phyloP scores from a whole-genome alignment of 208 protist species.

The Wallacemonas rigidus region DNA sequence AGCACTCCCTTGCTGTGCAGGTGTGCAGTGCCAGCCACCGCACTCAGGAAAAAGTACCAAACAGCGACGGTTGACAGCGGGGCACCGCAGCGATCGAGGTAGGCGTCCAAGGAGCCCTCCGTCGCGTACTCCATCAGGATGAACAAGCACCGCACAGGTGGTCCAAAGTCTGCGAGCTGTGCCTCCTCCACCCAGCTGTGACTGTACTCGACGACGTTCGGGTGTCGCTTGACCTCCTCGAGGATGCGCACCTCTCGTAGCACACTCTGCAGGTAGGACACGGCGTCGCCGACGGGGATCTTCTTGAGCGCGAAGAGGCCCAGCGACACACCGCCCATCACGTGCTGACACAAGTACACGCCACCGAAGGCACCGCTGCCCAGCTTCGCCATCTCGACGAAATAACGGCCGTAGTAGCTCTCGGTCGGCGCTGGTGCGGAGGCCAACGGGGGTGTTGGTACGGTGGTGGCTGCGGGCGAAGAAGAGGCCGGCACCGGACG shows the following conservation, averaged over 20 bases:
- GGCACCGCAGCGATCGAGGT: slow-evolving; percentile 69
- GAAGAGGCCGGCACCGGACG: background rate
- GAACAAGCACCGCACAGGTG: slow-evolving; percentile 87
- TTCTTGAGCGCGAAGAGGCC: slow-evolving; percentile 92
- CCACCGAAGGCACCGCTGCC: slow-evolving; percentile 85
- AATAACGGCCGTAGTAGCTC: slow-evolving; percentile 86
- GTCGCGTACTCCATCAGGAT: slow-evolving; percentile 92
- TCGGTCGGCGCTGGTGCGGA: slow-evolving; percentile 17
- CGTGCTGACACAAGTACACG: slow-evolving; percentile 87
- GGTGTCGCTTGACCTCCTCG: slow-evolving; percentile 80
- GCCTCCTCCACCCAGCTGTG: slow-evolving; percentile 90
- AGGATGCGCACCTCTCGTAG: slow-evolving; percentile 86
- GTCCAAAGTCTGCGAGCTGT: slow-evolving; percentile 86
- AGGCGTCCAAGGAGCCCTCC: slow-evolving; percentile 80
- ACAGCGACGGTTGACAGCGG: slow-evolving; percentile 79
- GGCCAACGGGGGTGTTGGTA: slow-evolving; percentile 3
- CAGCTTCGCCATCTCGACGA: slow-evolving; percentile 81
- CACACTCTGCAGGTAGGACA: slow-evolving; percentile 76
- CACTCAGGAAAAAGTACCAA: slow-evolving; percentile 91
- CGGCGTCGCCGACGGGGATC: slow-evolving; percentile 86
- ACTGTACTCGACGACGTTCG: slow-evolving; percentile 91
- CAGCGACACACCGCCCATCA: slow-evolving; percentile 78
- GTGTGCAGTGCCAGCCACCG: slow-evolving; percentile 74
- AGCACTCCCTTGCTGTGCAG: slow-evolving; percentile 86
- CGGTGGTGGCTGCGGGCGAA: background rate